A percentile compares a stretch with the other conserved stretches of the same genome.
Evolutionary conservation across 768 basidiomycete species (phyloP).

Genomic region (Mycena chlorophos): DNA sequence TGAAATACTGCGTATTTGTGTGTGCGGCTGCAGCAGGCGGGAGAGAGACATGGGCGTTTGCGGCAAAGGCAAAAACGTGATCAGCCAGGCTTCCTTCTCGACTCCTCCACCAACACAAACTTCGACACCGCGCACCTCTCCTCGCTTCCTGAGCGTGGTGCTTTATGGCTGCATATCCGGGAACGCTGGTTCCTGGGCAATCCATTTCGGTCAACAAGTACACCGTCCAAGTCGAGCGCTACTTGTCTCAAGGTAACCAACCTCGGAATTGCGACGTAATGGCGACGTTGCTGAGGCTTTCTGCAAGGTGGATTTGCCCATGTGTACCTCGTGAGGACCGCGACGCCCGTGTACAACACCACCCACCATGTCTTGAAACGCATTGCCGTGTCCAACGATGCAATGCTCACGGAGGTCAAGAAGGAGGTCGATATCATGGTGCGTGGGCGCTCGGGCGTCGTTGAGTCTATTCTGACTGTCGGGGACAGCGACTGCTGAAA

Average conservation of each 20-base stretch:
- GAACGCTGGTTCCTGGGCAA: conserved; percentile 79
- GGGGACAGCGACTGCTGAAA: conserved; percentile 74
- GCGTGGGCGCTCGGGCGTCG: conserved; percentile 25
- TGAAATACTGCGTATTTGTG: conserved; percentile 49
- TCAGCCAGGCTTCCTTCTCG: conserved; percentile 1
- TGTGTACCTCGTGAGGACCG: conserved; percentile 92
- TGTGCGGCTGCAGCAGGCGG: not conserved
- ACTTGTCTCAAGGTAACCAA: conserved; percentile 83
- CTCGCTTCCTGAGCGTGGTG: conserved; percentile 3
- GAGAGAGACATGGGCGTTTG: not conserved
- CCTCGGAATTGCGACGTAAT: conserved; percentile 21
- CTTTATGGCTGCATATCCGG: conserved; percentile 52
- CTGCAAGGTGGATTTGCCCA: conserved; percentile 91
- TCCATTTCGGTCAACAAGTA: conserved; percentile 88
- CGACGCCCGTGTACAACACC: conserved; percentile 84
- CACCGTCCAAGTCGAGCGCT: conserved; percentile 88
- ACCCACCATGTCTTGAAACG: conserved; percentile 97
- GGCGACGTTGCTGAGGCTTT: conserved; percentile 13
- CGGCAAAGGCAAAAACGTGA: not conserved
- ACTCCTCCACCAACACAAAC: no score
- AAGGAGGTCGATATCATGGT: conserved; percentile 99
- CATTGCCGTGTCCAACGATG: conserved; percentile 88
- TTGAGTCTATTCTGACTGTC: conserved; percentile 30
- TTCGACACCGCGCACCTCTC: not conserved
- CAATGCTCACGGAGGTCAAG: conserved; percentile 89